Base-by-base conservation (phyloP, 2,329 filamentous ascomycete species). In the Alternaria metachromatica region DNA sequence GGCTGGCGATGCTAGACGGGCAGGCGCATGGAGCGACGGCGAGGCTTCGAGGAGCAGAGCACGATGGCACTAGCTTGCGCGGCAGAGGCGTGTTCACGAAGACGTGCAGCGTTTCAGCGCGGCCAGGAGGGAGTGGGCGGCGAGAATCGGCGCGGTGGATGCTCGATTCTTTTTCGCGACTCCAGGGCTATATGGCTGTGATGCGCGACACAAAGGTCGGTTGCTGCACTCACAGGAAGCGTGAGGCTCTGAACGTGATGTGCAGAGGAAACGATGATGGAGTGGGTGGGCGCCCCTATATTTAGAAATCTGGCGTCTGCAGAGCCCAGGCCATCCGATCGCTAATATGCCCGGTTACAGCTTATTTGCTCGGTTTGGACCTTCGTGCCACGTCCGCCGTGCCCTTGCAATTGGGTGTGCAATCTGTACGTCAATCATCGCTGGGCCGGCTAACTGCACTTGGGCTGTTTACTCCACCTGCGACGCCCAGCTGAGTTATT, bases 191-290 rank as follows among this genome's bases (percentile, higher is more conserved):
- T 77, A 75, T 75, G 72, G 70, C 63, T 64, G 56, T 58, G 58
- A 55, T 67, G 68, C 63, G 71, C 66, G 67, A 68, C 62, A 70
- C 68, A 62, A 58, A 64, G 62, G 59, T 37, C 65, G 61, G 43
- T 57, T 60, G 62, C 62, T 62, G 56, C 54, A 53, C 59, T 66
- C 63, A 33, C 54, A 30, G 53, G 37, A 51, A 64, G 64, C 56
- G 30, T 74, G 74, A 73, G 74, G 71, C 72, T 76, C 73, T 72
- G 64, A 66, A 68, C 56, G 70, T 64, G 65, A 74, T 72, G 72
- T 72, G 71, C 72, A 73, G 68, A 72, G 68, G 65, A 70, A 69
- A 62, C 66, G 56, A 72, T 62, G 59, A 68, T 68, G 65, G 65
- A 64, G 63, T 56, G 68, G 69, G 70, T 65, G 69, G 61, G 60